Evolutionary conservation across 225 moss, liverwort and hornwort genomes (phyloP), one percentile per base, ranked within the genome.

Genomic region (Pseudisothecium myosuroides): DNA sequence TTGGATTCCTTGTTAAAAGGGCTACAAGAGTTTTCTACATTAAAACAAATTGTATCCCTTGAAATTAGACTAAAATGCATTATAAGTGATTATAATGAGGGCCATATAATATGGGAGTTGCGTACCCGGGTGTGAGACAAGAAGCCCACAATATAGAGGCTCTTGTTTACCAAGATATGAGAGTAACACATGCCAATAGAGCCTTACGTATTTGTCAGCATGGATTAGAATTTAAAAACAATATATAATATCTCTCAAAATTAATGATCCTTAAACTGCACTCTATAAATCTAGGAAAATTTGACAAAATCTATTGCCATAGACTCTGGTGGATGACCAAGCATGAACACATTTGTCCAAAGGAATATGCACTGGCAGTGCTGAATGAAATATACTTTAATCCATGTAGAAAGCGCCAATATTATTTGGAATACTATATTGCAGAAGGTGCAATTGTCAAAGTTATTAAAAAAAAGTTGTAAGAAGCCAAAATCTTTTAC

Each of bases 331-430:
- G 0, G 24, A 69, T 39, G 69, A 69, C 24, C 14, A 69, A 68
- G 11, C 24, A 24, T 39, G 39, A 23, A 39, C 1, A 64, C 17
- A 32, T 64, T 64, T 32, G 37, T 20, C 10, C 4, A 2, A 36
- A 15, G 21, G 8, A 68, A 69, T 24, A 39, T 14, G 8, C 12
- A 69, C 0, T 69, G 4, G 14, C 0, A 69, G 0, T 69, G 24
- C 24, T 5, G 2, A 39, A 24, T 0, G 0, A 39, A 69, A 39
- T 4, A 39, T 69, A 7, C 2, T 39, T 69, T 14, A 23, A 26
- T 71, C 26, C 14, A 41, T 5, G 1, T 0, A 41, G 0, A 41
- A 14, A 71, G 8, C 0, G 2, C 2, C 5, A 8, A 69, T 4
- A 41, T 41, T 41, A 41, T 5, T 24, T 41, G 2, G 5, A 41